Evolutionary conservation across 257 asterid species (phyloP), one percentile per base, ranked within the genome.

Genomic region (Plantago ovata): DNA sequence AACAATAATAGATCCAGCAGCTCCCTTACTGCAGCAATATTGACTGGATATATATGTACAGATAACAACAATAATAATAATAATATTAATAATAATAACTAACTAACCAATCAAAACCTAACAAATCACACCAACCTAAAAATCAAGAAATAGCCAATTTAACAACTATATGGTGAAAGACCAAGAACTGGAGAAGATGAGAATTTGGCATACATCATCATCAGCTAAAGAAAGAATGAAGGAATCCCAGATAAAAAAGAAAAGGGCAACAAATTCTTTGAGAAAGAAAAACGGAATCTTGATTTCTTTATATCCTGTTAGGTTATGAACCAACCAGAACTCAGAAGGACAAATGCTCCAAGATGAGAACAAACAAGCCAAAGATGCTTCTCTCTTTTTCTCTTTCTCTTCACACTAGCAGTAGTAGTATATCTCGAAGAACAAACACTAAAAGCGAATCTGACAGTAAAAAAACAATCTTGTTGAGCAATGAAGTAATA

Each of bases 281-380:
- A 33, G 60, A 36, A 55, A 14, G 51, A 57, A 71, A 61, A 70
- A 64, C 65, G 61, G 61, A 59, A 74, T 50, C 69, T 73, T 56
- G 70, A 63, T 72, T 63, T 62, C 67, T 72, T 61, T 62, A 64
- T 71, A 75, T 67, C 78, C 60, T 51, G 60, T 52, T 23, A 48
- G 12, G 57, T 71, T 67, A 72, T 73, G 79, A 53, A 73, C 80
- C 79, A 69, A 76, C 76, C 73, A 75, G 67, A 74, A 45, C 79
- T 63, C 66, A 66, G 72, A 60, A 38, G 53, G 61, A 70, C 49
- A 68, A 79, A 64, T 68, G 79, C 75, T 71, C 82, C 75, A 61
- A 70, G 64, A 58, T 66, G 19, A 21, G 41, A 70, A 57, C 71
- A 72, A 77, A 56, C 71, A 72, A 77, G 57, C 65, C 65, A 69